phyloP scores from a whole-genome alignment of 176 grass and related monocot species.

The Cenchrus purpureus region DNA sequence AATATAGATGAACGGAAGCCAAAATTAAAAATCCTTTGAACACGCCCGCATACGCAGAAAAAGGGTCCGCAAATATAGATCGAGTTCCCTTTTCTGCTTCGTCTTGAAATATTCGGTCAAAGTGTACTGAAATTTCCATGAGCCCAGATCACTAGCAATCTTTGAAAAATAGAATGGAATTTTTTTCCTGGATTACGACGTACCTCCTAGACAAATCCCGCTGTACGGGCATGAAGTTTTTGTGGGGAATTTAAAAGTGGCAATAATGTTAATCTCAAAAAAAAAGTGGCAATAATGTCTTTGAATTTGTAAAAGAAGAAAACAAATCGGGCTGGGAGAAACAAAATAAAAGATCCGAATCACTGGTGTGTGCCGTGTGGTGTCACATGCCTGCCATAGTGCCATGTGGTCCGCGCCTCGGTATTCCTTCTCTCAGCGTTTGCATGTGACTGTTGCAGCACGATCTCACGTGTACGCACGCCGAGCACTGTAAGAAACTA shows the following conservation, averaged over 20 bases:
- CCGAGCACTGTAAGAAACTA: not conserved
- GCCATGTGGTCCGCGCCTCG: constrained; percentile 35
- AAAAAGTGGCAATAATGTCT: too few relatives aligned
- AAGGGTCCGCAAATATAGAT: not conserved
- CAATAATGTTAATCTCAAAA: too few relatives aligned
- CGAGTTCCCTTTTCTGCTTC: not conserved
- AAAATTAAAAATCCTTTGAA: too few relatives aligned
- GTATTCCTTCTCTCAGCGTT: not conserved
- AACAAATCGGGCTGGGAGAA: not conserved
- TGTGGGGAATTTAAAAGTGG: too few relatives aligned
- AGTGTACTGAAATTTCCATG: not conserved
- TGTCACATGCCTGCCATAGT: constrained; percentile 19
- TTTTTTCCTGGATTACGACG: not conserved
- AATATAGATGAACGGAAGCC: too few relatives aligned
- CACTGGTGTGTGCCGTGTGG: too few relatives aligned
- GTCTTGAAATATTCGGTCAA: not conserved
- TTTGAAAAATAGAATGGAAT: not conserved
- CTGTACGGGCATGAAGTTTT: not conserved
- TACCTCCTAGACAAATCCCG: not conserved
- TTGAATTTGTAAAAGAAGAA: not conserved
- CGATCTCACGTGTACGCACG: not conserved
- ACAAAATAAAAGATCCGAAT: constrained; percentile 26
- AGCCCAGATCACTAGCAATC: not conserved
- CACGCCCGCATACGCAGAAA: not conserved
- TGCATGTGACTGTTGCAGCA: constrained; percentile 21